These are phyloP conservation scores for Globisporangium apiculatum DNA, from an alignment of 352 stramenopile genomes.

Conservation along the genomic window DNA sequence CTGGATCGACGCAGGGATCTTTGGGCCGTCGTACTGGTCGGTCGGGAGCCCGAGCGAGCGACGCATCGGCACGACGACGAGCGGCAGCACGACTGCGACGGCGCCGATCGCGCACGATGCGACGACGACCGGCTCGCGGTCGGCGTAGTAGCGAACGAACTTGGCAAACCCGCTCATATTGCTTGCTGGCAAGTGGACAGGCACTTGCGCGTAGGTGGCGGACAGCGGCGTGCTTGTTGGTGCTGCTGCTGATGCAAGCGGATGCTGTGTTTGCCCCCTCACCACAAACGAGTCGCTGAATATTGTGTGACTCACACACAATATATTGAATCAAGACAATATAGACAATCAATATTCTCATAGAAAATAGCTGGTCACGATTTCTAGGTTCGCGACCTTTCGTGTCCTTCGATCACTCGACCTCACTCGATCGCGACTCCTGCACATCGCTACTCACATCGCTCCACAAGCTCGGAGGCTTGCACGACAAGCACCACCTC, in stretches of 20 bases:
- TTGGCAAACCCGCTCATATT: slow-evolving; percentile 33
- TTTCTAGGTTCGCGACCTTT: too few relatives aligned
- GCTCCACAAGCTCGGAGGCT: too few relatives aligned
- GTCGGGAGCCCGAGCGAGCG: slow-evolving; percentile 81
- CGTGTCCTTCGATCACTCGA: too few relatives aligned
- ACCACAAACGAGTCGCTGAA: too few relatives aligned
- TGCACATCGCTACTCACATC: too few relatives aligned
- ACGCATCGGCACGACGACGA: slow-evolving; percentile 78
- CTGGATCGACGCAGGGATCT: slow-evolving; percentile 63
- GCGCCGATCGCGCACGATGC: slow-evolving; percentile 71
- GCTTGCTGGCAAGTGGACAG: neutral
- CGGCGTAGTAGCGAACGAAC: slow-evolving; percentile 80
- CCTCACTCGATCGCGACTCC: too few relatives aligned
- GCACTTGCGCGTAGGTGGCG: neutral
- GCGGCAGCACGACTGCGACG: slow-evolving; percentile 55
- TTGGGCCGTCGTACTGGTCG: slow-evolving; percentile 86
- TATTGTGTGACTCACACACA: too few relatives aligned
- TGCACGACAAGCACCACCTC: too few relatives aligned
- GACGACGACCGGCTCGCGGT: slow-evolving; percentile 83
- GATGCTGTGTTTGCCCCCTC: neutral
- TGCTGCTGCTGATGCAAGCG: neutral
- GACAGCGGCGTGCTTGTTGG: neutral
- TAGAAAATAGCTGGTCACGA: too few relatives aligned
- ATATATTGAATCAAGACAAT: too few relatives aligned
- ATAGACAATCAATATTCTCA: too few relatives aligned